A percentile compares a stretch with the other conserved stretches of the same genome.
Evolutionary conservation across 2,329 filamentous ascomycete species (phyloP).

Genomic region (Trichoderma sp.): DNA sequence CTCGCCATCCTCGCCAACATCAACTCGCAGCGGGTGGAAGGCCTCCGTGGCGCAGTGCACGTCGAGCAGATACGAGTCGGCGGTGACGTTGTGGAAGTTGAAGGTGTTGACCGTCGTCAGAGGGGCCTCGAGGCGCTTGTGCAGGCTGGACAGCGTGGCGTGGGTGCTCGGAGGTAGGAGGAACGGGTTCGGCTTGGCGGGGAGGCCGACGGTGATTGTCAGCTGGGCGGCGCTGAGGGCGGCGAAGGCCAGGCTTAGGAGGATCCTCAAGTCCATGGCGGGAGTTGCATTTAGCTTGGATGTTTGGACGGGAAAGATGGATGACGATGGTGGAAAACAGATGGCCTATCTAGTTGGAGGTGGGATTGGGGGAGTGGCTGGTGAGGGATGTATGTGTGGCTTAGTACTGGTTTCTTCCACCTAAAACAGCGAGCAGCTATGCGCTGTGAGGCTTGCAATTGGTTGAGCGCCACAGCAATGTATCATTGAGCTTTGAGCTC

Average conservation of each 20-base stretch:
- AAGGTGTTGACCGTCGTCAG: constrained; percentile 69
- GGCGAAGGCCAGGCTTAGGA: constrained; percentile 32
- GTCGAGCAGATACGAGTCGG: constrained; percentile 77
- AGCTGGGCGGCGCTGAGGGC: constrained; percentile 30
- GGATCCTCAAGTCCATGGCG: constrained; percentile 10
- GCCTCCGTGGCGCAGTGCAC: constrained; percentile 70
- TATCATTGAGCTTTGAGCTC: neutral
- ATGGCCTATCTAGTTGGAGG: neutral
- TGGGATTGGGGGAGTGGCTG: neutral
- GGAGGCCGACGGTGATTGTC: constrained; percentile 46
- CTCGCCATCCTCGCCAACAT: constrained; percentile 52
- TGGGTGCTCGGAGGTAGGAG: constrained; percentile 64
- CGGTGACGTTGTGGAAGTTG: constrained; percentile 67
- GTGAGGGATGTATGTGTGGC: neutral
- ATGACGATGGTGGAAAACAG: constrained; percentile 1
- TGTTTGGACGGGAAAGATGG: neutral
- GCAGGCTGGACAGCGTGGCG: constrained; percentile 53
- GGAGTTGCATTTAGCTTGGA: neutral
- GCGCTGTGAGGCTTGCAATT: neutral
- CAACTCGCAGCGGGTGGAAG: constrained; percentile 78
- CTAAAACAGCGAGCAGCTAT: neutral
- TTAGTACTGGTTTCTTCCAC: neutral
- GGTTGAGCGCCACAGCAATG: neutral
- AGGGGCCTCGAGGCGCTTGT: constrained; percentile 49
- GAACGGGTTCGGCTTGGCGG: constrained; percentile 48